These are phyloP conservation scores for Cercophora scortea DNA, from an alignment of 495 filamentous ascomycete species.

Conservation along the genomic window DNA sequence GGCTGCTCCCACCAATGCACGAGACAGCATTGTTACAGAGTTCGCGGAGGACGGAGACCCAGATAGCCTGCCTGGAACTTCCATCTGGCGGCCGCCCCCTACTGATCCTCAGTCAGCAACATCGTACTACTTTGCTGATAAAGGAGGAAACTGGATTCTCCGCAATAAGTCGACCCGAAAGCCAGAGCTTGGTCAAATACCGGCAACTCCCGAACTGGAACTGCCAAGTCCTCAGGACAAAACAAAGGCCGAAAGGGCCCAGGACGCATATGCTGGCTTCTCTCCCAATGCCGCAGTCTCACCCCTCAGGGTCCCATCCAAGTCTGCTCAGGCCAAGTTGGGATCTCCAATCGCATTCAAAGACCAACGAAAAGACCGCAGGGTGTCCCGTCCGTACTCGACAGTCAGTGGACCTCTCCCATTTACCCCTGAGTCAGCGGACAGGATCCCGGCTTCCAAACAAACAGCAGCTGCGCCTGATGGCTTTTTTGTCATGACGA, in stretches of 20 bases:
- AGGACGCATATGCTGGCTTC: conserved; percentile 16
- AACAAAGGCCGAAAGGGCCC: conserved; percentile 30
- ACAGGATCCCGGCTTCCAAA: not conserved
- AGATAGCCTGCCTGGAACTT: conserved; percentile 20
- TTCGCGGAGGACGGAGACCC: conserved; percentile 40
- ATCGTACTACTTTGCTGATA: conserved; percentile 35
- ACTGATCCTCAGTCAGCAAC: conserved; percentile 29
- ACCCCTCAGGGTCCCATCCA: conserved; percentile 16
- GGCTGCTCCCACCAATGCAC: conserved; percentile 9
- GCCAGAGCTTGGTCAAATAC: conserved; percentile 6
- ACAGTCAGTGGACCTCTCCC: not conserved
- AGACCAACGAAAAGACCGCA: conserved; percentile 6
- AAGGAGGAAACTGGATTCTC: conserved; percentile 37
- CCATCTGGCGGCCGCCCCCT: conserved; percentile 33
- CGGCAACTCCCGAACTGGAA: conserved; percentile 17
- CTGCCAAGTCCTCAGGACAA: conserved; percentile 32
- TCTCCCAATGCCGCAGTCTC: conserved; percentile 19
- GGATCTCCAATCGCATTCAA: conserved; percentile 22
- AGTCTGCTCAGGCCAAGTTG: conserved; percentile 6
- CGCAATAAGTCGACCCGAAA: conserved; percentile 15
- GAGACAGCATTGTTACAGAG: conserved; percentile 37
- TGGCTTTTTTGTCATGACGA: conserved; percentile 7
- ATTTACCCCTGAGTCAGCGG: not conserved
- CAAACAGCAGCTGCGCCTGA: not conserved
- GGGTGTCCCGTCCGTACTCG: conserved; percentile 10